phyloP scores from a whole-genome alignment of 208 protist species.

The Trypanosoma avium region DNA sequence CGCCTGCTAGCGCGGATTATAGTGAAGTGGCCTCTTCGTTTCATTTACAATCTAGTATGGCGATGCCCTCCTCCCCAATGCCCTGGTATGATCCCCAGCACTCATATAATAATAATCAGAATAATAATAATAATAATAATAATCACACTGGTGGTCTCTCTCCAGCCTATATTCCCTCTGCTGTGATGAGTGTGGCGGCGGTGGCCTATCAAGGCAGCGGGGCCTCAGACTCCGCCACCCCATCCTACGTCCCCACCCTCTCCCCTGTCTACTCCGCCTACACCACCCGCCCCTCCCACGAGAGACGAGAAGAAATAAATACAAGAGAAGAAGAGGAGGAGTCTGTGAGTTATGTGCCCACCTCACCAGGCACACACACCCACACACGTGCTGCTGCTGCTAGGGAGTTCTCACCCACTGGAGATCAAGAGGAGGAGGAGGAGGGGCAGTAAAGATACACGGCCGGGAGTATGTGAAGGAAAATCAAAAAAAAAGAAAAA shows the following conservation, averaged over 20 bases:
- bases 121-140: no score
- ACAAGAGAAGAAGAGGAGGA: slow-evolving; percentile 4
- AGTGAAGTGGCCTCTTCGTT: slow-evolving; percentile 69
- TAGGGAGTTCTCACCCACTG: slow-evolving; percentile 54
- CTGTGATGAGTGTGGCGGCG: slow-evolving; percentile 25
- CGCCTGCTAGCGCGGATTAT: slow-evolving; percentile 35
- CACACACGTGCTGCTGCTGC: slow-evolving; percentile 18
- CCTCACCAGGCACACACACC: slow-evolving; percentile 16
- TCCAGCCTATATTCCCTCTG: slow-evolving; percentile 25
- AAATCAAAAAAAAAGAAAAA: no score
- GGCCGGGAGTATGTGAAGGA: no score
- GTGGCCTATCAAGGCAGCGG: slow-evolving; percentile 20
- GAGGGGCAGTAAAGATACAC: background rate
- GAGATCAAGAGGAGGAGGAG: slow-evolving; percentile 55
- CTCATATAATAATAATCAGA: no score
- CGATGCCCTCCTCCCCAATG: slow-evolving; percentile 22
- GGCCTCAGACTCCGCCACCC: slow-evolving; percentile 20
- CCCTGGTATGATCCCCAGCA: slow-evolving; percentile 4
- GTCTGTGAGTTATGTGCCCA: slow-evolving; percentile 26
- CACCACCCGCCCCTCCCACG: background rate
- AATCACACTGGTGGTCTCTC: slow-evolving; percentile 3
- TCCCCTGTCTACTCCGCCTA: slow-evolving; percentile 25
- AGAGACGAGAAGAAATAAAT: background rate
- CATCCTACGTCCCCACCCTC: slow-evolving; percentile 22
- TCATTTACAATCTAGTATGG: slow-evolving; percentile 67